Conservation (phyloP, 495 filamentous ascomycete genomes). For the Chlorociboria aeruginascens region DNA sequence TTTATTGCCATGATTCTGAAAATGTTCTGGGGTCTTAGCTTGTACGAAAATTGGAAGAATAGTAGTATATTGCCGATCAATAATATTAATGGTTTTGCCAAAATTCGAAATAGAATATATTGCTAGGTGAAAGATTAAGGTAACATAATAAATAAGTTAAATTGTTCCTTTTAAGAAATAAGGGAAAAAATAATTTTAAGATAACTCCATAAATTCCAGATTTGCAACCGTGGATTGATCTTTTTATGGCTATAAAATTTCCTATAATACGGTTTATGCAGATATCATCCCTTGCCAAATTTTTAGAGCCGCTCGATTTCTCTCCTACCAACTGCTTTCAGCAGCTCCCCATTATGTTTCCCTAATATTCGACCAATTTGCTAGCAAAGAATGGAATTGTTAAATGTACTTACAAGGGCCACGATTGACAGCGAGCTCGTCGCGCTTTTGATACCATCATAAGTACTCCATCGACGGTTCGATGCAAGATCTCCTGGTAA, state of each 20-base stretch:
- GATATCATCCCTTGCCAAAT: neutral
- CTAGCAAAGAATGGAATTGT: neutral
- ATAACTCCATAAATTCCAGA: neutral
- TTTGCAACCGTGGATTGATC: conserved; percentile 1
- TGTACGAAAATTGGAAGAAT: conserved; percentile 4
- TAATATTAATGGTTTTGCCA: neutral
- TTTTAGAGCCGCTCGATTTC: neutral
- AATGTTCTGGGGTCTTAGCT: conserved; percentile 4
- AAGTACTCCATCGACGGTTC: conserved; percentile 3
- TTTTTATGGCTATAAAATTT: conserved; percentile 1
- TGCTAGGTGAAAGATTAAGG: neutral
- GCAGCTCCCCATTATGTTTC: neutral
- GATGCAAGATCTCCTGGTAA: conserved; percentile 1
- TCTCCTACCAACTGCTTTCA: conserved; percentile 1
- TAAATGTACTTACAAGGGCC: conserved; percentile 2
- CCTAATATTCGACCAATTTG: neutral
- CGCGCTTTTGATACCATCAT: conserved; percentile 2
- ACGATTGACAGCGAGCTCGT: neutral
- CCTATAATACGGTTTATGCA: conserved; percentile 1
- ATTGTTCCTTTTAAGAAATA: neutral
- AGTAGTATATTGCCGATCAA: conserved; percentile 1
- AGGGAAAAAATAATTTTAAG: neutral
- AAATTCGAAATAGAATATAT: conserved; percentile 2
- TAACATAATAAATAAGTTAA: conserved; percentile 1
- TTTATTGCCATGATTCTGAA: conserved; percentile 2